Evolutionary conservation across 495 filamentous ascomycete species (phyloP), one percentile per base, ranked within the genome.

Genomic region (Staphylotrichum tortipilum): DNA sequence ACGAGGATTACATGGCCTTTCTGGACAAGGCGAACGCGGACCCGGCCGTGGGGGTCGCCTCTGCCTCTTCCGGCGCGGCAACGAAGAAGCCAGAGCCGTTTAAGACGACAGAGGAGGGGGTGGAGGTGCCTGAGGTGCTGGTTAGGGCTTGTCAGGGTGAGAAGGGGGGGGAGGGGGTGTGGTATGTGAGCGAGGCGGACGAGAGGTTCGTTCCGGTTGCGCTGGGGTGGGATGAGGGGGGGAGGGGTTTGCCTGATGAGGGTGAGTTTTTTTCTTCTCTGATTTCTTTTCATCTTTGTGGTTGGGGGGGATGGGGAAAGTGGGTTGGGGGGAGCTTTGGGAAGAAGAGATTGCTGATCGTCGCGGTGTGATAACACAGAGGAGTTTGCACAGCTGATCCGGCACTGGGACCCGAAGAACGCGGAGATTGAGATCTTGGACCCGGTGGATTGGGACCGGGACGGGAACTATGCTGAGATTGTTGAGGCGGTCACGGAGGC

Each of bases 21-120:
- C 73, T 95, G 42, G 71, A 92, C 64, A 89, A 91, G 66, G 88
- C 88, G 35, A 92, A 91, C 68, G 66, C 78, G 60, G 80, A 86
- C 61, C 78, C 78, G 15, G 69, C 73, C 49, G 71, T 67, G 15
- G 73, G 76, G 9, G 49, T 59, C 14, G 55, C 63, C 14, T 56
- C 24, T 15, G 21, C 23, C 33, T 10, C 19, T 10, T 11, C 30
- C 63, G 21, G 29, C 37, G 17, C 49, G 29, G 28, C 3, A 26
- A 9, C 40, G 22, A 23, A 37, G 35, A 24, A 21, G 4, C 12
- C 31, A 18, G 29, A 56, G 24, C 35, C 22, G 41, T 72, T 78
- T 50, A 74, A 80, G 57, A 68, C 79, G 21, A 71, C 77, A 5
- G 70, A 82, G 49, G 55, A 60, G 3, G 75, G 70, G 1, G 68